Evolutionary conservation across 257 asterid genomes (phyloP).

Genomic region (Orobanche coerulescens): DNA sequence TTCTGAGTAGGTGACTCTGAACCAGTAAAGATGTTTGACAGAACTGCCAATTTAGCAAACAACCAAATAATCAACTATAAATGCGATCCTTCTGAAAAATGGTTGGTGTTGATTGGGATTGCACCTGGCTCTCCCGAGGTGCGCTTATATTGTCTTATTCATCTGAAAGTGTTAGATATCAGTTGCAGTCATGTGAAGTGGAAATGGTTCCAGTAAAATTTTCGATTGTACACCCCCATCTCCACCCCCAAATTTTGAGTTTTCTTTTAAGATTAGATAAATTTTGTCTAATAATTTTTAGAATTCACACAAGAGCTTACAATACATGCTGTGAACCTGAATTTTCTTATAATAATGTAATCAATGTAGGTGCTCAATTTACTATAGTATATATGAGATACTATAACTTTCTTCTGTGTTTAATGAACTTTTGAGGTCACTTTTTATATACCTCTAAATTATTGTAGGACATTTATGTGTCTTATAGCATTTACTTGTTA

Average conservation of each 20-base stretch:
- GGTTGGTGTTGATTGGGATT: slow-evolving; percentile 94
- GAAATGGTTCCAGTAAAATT: not conserved
- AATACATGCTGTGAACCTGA: not conserved
- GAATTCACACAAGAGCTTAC: no score
- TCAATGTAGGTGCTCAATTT: not conserved
- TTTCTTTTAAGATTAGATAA: no score
- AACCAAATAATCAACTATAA: slow-evolving; percentile 86
- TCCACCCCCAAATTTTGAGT: no score
- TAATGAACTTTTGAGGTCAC: no score
- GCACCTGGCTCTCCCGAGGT: slow-evolving; percentile 96
- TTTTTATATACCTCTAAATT: no score
- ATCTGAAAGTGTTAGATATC: not conserved
- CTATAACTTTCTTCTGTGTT: not conserved
- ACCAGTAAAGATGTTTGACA: slow-evolving; percentile 80
- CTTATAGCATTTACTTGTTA: not conserved
- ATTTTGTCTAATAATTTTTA: no score
- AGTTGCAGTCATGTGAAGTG: not conserved
- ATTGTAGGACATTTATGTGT: not conserved
- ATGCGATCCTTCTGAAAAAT: slow-evolving; percentile 86
- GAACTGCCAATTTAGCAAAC: slow-evolving; percentile 80
- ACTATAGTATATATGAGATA: not conserved
- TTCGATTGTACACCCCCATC: no score
- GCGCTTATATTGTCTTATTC: slow-evolving; percentile 12
- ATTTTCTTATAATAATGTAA: not conserved
- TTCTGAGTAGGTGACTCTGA: slow-evolving; percentile 67